These are phyloP conservation scores for Phytophthora syringae DNA, from an alignment of 352 stramenopile species.

Conservation along the genomic window DNA sequence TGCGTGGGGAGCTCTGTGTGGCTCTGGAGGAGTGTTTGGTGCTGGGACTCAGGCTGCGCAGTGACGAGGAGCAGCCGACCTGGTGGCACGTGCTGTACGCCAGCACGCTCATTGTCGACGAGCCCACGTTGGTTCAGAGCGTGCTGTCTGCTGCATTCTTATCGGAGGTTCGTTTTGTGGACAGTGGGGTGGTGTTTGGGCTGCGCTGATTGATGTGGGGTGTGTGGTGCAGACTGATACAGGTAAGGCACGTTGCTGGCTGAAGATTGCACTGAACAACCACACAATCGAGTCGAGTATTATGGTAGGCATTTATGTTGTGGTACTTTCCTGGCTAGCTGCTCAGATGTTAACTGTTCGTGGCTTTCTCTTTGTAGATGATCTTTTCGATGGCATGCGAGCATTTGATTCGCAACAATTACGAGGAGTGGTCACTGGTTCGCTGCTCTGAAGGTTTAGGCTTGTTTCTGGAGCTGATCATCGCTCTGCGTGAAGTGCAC, in stretches of 20 bases:
- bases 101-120: constrained; percentile 76
- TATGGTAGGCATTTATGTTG: constrained; percentile 45
- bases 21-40: constrained; percentile 69
- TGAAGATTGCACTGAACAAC: constrained; percentile 84
- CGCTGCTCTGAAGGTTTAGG: constrained; percentile 74
- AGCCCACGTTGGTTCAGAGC: constrained; percentile 68
- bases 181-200: neutral
- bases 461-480: constrained; percentile 79
- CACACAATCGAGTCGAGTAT: constrained; percentile 81
- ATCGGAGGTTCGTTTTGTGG: constrained; percentile 52
- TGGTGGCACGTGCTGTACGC: constrained; percentile 80
- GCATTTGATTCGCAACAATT: constrained; percentile 73
- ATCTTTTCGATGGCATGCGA: constrained; percentile 82
- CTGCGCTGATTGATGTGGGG: constrained; percentile 7
- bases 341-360: constrained; percentile 7
- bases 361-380: constrained; percentile 48
- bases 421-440: constrained; percentile 85
- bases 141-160: constrained; percentile 73
- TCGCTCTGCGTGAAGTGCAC: constrained; percentile 69
- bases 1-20: constrained; percentile 68
- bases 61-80: constrained; percentile 50
- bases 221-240: constrained; percentile 49
- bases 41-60: constrained; percentile 58
- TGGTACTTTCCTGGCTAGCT: neutral
- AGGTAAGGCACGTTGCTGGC: constrained; percentile 75